Conservation (phyloP, 257 asterid genomes). For the Forsythia viridissima region DNA sequence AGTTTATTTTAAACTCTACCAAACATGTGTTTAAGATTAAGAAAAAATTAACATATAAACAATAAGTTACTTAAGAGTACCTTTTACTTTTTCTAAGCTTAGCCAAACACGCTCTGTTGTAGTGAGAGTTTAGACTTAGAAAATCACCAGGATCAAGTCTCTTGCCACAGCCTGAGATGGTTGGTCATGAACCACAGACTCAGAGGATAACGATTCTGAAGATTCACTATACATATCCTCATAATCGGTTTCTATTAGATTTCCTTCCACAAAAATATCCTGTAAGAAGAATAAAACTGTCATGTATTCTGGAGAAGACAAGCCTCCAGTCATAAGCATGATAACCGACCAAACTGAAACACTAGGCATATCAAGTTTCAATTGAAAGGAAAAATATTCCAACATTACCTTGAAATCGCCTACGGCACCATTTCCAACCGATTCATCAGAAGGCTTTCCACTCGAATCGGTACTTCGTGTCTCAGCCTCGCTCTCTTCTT, state of each 20-base stretch:
- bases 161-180: slow-evolving; percentile 53
- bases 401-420: slow-evolving; percentile 43
- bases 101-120: too few relatives aligned
- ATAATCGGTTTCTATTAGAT: slow-evolving; percentile 46
- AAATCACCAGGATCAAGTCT: slow-evolving; percentile 79
- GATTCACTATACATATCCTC: slow-evolving; percentile 40
- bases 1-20: too few relatives aligned
- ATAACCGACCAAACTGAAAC: background rate
- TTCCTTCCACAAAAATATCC: slow-evolving; percentile 57
- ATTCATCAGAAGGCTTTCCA: slow-evolving; percentile 40
- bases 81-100: too few relatives aligned
- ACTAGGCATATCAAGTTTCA: background rate
- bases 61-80: too few relatives aligned
- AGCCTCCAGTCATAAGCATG: slow-evolving; percentile 7
- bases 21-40: too few relatives aligned
- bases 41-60: too few relatives aligned
- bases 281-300: slow-evolving; percentile 32
- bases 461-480: slow-evolving; percentile 53
- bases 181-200: slow-evolving; percentile 43
- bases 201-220: slow-evolving; percentile 46
- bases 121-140: slow-evolving; percentile 18
- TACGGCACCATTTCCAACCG: slow-evolving; percentile 41
- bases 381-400: slow-evolving; percentile 16
- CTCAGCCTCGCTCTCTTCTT: slow-evolving; percentile 79
- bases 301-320: slow-evolving; percentile 13